Base-by-base conservation (phyloP, 2,329 filamentous ascomycete species). In the Aspergillus intermedius region DNA sequence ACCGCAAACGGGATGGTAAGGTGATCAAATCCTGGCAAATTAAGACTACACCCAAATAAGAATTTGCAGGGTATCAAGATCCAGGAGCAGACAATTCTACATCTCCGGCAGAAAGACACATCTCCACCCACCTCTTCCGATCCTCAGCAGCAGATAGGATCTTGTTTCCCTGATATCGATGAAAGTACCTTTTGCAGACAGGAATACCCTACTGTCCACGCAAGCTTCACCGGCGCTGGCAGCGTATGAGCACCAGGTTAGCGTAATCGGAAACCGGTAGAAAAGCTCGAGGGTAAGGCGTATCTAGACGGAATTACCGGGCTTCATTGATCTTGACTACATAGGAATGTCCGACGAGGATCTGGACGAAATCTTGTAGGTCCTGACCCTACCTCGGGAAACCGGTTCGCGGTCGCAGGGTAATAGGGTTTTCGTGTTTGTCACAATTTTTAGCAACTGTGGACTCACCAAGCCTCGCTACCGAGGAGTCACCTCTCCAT, bases 381-480 rank as follows among this genome's bases (percentile, higher is more conserved):
- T 21, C 21, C 5, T 21, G 21, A 35, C 76, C 76, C 0, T 54
- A 77, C 7, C 70, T 78, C 1, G 74, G 60, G 0, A 78, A 78
- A 54, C 76, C 77, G 0, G 64, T 74, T 4, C 68, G 74, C 4
- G 76, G 76, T 6, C 64, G 76, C 3, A 75, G 75, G 77, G 74
- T 47, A 67, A 76, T 49, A 75, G 75, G 75, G n/a, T n/a, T n/a
- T 78, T 35, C 76, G 74, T 51, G 60, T 77, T 2, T 79, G 74
- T 53, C 51, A 53, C n/a, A 1, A 51, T 47, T 4, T n/a, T 51
- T 3, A 17, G 53, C 65, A 70, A 3, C 54, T 77, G 2, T 17
- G 44, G 0, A 21, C 50, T 0, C 74, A 78, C 53, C 53, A 68
- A 1, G 34, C 53, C 1, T 28, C 23, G 0, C 60, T 79, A 0